Conservation (phyloP, 208 protist species). For the Crithidia fasciculata region DNA sequence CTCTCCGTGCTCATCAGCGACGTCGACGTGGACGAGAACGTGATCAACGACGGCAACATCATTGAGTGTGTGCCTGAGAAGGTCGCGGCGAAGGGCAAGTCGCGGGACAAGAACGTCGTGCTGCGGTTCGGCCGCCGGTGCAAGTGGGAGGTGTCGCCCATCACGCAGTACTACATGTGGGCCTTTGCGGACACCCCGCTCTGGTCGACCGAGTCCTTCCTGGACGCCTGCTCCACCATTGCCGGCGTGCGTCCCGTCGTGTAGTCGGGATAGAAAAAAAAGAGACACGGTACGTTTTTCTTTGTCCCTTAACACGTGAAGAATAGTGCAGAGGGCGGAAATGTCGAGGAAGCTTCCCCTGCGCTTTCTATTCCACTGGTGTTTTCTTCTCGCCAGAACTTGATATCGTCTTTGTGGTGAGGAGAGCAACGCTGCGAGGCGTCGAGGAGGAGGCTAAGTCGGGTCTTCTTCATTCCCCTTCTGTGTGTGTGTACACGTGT, state of each 20-base stretch:
- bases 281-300: not conserved
- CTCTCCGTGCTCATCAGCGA: slow-evolving; percentile 64
- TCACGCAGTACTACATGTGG: slow-evolving; percentile 66
- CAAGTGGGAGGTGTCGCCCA: slow-evolving; percentile 73
- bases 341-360: too few relatives aligned
- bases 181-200: slow-evolving; percentile 49
- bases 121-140: slow-evolving; percentile 73
- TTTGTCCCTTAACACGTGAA: too few relatives aligned
- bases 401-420: too few relatives aligned
- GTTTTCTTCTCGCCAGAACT: too few relatives aligned
- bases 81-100: slow-evolving; percentile 35
- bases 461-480: too few relatives aligned
- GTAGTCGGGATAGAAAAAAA: not conserved
- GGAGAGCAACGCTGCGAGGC: too few relatives aligned
- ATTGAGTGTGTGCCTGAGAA: slow-evolving; percentile 70
- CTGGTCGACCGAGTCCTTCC: slow-evolving; percentile 62
- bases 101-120: slow-evolving; percentile 35
- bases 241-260: slow-evolving; percentile 25
- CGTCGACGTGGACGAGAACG: slow-evolving; percentile 49
- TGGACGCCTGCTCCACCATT: slow-evolving; percentile 60
- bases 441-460: too few relatives aligned
- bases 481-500: too few relatives aligned
- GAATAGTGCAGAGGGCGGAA: too few relatives aligned
- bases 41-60: slow-evolving; percentile 91
- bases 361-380: too few relatives aligned